Evolutionary conservation across 2,329 filamentous ascomycete species (phyloP).

Genomic region (Colletotrichum sp.): DNA sequence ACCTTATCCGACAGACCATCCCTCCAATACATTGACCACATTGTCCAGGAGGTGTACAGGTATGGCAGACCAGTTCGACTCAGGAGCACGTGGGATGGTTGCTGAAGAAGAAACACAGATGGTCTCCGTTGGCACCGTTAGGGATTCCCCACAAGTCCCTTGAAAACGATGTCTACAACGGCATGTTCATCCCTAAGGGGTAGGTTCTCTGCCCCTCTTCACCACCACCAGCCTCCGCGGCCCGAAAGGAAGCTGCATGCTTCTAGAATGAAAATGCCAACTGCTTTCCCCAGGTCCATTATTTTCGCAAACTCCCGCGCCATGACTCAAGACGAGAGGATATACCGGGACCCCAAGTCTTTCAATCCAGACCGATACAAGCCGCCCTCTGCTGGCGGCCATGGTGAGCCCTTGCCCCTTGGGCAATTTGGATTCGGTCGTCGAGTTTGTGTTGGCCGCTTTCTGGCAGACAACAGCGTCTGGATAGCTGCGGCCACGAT

Average conservation of each 20-base stretch:
- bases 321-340: slow-evolving; percentile 45
- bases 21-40: slow-evolving; percentile 43
- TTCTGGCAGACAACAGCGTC: slow-evolving; percentile 38
- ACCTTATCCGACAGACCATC: slow-evolving; percentile 46
- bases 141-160: slow-evolving; percentile 60
- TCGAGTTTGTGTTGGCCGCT: slow-evolving; percentile 36
- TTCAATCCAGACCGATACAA: slow-evolving; percentile 55
- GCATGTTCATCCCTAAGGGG: slow-evolving; percentile 62
- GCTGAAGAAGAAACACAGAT: slow-evolving; percentile 33
- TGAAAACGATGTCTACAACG: slow-evolving; percentile 61
- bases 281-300: slow-evolving; percentile 28
- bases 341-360: slow-evolving; percentile 44
- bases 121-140: slow-evolving; percentile 49
- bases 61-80: not conserved
- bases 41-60: slow-evolving; percentile 44
- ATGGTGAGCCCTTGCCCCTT: slow-evolving; percentile 48
- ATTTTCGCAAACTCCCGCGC: slow-evolving; percentile 48
- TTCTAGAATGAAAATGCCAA: slow-evolving; percentile 17
- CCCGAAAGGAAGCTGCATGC: slow-evolving; percentile 1
- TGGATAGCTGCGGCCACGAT: slow-evolving; percentile 40
- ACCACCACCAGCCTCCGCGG: not conserved
- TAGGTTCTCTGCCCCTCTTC: slow-evolving; percentile 5
- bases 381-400: slow-evolving; percentile 16
- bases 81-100: not conserved
- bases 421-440: slow-evolving; percentile 43